These are phyloP conservation scores for Leccinum glutinopallens DNA, from an alignment of 1,284 basidiomycete genomes.

Conservation along the genomic window DNA sequence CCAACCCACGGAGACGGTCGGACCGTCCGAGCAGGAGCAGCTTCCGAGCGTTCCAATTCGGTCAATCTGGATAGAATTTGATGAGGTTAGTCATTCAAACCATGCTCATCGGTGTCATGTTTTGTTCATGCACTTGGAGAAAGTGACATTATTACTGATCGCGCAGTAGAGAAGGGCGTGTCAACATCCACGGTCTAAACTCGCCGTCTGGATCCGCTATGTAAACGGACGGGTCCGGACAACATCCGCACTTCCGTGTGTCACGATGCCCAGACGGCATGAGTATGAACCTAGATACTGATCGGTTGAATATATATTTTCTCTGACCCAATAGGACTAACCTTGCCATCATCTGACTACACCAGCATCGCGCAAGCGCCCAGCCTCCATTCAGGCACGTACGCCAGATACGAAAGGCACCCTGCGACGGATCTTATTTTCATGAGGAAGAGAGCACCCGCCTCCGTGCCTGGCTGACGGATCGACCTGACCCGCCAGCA, in stretches of 20 bases:
- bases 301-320: neutral
- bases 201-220: neutral
- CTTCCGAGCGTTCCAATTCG: neutral
- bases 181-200: neutral
- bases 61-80: neutral
- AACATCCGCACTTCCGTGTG: neutral
- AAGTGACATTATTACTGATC: neutral
- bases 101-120: neutral
- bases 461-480: neutral
- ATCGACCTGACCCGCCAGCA: neutral
- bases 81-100: neutral
- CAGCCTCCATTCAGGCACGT: neutral
- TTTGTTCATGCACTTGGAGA: neutral
- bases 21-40: too few relatives aligned
- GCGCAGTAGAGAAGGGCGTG: neutral
- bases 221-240: neutral
- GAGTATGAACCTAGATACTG: neutral
- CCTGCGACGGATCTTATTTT: neutral
- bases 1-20: neutral
- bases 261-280: neutral
- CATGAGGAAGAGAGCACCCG: neutral
- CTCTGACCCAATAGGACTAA: neutral
- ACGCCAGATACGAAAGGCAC: neutral
- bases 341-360: neutral
- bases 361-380: neutral